phyloP scores from a whole-genome alignment of 2,329 filamentous ascomycete genomes.

The Cordyceps sp. region DNA sequence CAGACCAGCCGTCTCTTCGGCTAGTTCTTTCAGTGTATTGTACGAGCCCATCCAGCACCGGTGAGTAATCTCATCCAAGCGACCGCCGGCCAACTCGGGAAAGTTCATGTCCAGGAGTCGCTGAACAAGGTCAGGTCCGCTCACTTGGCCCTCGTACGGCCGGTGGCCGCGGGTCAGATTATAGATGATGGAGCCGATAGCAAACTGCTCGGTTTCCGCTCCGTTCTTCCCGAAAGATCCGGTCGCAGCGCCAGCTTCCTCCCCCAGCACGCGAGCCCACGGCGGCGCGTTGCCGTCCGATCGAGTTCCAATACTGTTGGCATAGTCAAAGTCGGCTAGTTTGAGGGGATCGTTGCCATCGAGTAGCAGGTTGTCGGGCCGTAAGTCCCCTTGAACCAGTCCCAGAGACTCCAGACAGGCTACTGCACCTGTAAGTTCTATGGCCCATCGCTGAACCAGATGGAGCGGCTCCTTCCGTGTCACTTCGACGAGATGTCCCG shows the following conservation, averaged over 20 bases:
- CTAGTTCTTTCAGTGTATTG: too few species aligned
- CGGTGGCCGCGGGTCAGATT: slow-evolving; percentile 1
- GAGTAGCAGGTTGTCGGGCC: slow-evolving; percentile 4
- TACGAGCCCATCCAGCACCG: slow-evolving; percentile 1
- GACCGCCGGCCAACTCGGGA: neutral
- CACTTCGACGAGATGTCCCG: neutral
- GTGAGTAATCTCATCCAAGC: slow-evolving; percentile 1
- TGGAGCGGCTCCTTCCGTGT: neutral
- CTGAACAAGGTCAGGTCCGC: neutral
- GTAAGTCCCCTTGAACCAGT: slow-evolving; percentile 4
- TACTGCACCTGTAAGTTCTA: slow-evolving; percentile 1
- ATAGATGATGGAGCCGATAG: slow-evolving; percentile 3
- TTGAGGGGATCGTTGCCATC: slow-evolving; percentile 3
- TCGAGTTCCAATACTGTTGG: slow-evolving; percentile 1
- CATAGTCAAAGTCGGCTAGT: slow-evolving; percentile 4
- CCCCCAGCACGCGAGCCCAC: slow-evolving; percentile 1
- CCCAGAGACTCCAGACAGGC: slow-evolving; percentile 4
- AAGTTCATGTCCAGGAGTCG: slow-evolving; percentile 1
- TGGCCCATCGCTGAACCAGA: slow-evolving; percentile 3
- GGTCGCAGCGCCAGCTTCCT: neutral
- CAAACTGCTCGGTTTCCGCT: neutral
- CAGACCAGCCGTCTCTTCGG: too few species aligned
- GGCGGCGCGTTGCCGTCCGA: neutral
- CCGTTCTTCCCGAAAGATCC: slow-evolving; percentile 1
- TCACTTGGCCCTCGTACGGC: slow-evolving; percentile 1